A percentile compares a stretch with the other conserved stretches of the same genome.
These are phyloP conservation scores for Xerocomus spinulosus DNA, from an alignment of 768 basidiomycete species.

Conservation along the genomic window DNA sequence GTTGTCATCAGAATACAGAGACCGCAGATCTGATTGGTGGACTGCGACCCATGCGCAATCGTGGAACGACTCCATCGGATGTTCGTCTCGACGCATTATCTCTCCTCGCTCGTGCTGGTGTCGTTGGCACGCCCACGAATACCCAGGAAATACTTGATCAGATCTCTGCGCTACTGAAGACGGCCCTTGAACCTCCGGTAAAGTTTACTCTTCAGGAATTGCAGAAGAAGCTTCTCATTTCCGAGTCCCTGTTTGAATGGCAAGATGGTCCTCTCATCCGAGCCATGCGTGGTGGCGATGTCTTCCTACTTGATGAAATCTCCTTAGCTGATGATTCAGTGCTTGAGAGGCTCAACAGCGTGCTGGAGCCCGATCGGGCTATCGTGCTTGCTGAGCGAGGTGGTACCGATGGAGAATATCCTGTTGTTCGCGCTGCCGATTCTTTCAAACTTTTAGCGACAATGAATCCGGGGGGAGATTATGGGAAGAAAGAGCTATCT, in stretches of 20 bases:
- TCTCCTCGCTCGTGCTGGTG: slow-evolving; percentile 40
- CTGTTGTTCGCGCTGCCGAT: slow-evolving; percentile 57
- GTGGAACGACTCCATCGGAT: slow-evolving; percentile 50
- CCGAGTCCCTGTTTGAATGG: slow-evolving; percentile 92
- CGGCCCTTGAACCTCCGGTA: slow-evolving; percentile 29
- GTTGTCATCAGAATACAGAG: slow-evolving; percentile 98
- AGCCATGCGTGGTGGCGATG: slow-evolving; percentile 80
- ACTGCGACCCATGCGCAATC: slow-evolving; percentile 82
- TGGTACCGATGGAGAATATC: slow-evolving; percentile 64
- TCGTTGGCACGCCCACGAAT: slow-evolving; percentile 25
- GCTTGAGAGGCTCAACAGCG: slow-evolving; percentile 93
- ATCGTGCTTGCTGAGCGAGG: slow-evolving; percentile 93
- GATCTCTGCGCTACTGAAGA: slow-evolving; percentile 21
- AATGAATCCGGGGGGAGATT: slow-evolving; percentile 99
- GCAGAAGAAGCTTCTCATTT: slow-evolving; percentile 42
- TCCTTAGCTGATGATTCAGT: slow-evolving; percentile 98
- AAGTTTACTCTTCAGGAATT: slow-evolving; percentile 37
- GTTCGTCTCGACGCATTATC: slow-evolving; percentile 40
- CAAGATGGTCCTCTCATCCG: slow-evolving; percentile 93
- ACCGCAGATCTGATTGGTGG: slow-evolving; percentile 96
- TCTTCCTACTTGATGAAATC: slow-evolving; percentile 93
- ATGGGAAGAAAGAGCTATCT: slow-evolving; percentile 97
- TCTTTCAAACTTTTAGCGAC: slow-evolving; percentile 90
- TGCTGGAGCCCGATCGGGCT: slow-evolving; percentile 85
- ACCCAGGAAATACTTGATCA: slow-evolving; percentile 23